These are phyloP conservation scores for Chamaecrista fasciculata DNA, from an alignment of 306 rosid species.

Conservation along the genomic window DNA sequence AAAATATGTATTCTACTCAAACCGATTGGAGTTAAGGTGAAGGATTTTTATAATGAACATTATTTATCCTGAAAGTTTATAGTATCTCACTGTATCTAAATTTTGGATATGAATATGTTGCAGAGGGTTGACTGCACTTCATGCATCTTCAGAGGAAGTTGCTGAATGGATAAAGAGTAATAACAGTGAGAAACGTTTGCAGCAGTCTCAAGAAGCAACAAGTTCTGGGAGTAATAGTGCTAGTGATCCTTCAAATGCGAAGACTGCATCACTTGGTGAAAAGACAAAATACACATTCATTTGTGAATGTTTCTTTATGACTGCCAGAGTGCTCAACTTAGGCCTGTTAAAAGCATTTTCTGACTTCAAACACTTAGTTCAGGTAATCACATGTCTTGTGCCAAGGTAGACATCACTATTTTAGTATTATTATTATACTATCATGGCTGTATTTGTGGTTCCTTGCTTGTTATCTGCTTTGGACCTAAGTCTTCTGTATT, in stretches of 20 bases:
- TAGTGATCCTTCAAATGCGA: conserved; percentile 41
- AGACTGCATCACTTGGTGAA: conserved; percentile 44
- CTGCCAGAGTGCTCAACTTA: conserved; percentile 91
- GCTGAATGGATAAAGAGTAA: conserved; percentile 70
- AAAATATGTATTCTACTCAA: conserved; percentile 71
- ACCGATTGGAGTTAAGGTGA: conserved; percentile 85
- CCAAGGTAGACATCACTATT: conserved; percentile 9
- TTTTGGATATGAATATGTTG: conserved; percentile 34
- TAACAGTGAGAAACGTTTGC: conserved; percentile 65
- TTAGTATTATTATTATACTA: conserved; percentile 21
- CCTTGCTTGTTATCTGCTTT: conserved; percentile 11
- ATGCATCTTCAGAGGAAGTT: conserved; percentile 95
- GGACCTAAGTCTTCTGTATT: conserved; percentile 13
- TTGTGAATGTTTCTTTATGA: conserved; percentile 99
- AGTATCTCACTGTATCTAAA: conserved; percentile 35
- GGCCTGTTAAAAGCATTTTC: conserved; percentile 95
- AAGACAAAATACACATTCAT: conserved; percentile 76
- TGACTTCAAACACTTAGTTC: conserved; percentile 93
- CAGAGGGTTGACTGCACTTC: conserved; percentile 95
- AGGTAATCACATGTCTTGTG: conserved; percentile 53
- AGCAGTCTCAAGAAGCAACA: conserved; percentile 87
- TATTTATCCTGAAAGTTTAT: conserved; percentile 25
- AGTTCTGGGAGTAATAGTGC: conserved; percentile 71
- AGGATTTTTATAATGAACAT: conserved; percentile 24
- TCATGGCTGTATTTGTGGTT: conserved; percentile 11